Evolutionary conservation across 140 eudicot genomes (phyloP), one percentile per base, ranked within the genome.

Genomic region (Bidens hawaiensis): DNA sequence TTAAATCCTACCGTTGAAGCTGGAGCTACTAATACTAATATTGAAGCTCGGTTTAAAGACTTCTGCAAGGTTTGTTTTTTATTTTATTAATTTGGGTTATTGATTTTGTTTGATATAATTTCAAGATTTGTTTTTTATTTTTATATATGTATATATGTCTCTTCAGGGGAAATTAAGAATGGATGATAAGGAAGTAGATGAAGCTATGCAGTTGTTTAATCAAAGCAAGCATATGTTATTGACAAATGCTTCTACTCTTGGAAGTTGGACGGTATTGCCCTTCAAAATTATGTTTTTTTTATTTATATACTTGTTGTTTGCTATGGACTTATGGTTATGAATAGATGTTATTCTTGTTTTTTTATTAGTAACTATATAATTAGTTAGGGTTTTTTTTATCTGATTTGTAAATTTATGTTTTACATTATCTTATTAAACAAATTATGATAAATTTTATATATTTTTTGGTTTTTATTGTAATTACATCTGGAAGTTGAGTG

Each of bases 61-160:
- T 80, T 86, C 51, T 90, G 96, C 95, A 81, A 90, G 97, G 97
- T 90, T 62, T 26, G n/a, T 10, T 34, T 10, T 62, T 5, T n/a
- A 0, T n/a, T n/a, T n/a, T n/a, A n/a, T n/a, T 27, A 25, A 65
- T 14, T 21, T 59, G 69, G 17, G 17, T 24, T 17, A 7, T 23
- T 34, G 6, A 57, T 13, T 47, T 46, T 16, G 25, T 65, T 9
- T 17, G 15, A 11, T 56, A 3, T 31, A 18, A 11, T 5, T 64
- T 52, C 40, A 17, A n/a, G 62, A 24, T 34, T 28, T 65, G 33
- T 18, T 68, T 21, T 45, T 12, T 34, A 13, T 27, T 9, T 1
- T 53, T 16, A 61, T 49, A 14, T 14, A 26, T 22, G 58, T 24
- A n/a, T 18, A 1, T 47, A 16, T 57, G 16, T 9, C 22, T 6